phyloP scores from a whole-genome alignment of 2,329 filamentous ascomycete genomes.

The Chlorencoelia australis region DNA sequence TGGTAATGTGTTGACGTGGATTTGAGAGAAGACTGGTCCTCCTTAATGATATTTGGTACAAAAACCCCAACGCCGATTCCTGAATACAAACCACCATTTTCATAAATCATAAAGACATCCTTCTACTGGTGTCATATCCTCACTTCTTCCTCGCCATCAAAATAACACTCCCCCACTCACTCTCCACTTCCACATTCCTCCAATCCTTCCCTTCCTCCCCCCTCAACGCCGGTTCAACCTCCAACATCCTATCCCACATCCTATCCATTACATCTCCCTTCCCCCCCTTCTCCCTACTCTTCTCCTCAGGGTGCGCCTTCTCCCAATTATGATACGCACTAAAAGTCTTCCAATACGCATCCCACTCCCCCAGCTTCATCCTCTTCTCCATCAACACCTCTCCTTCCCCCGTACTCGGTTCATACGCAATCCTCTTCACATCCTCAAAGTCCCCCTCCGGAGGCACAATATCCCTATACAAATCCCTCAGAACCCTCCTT shows the following conservation, averaged over 20 bases:
- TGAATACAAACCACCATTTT: too few species aligned
- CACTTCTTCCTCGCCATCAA: slow-evolving; percentile 41
- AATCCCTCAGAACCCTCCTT: slow-evolving; percentile 41
- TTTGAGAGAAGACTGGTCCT: too few species aligned
- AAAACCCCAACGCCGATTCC: too few species aligned
- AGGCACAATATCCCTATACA: slow-evolving; percentile 41
- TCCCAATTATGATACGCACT: slow-evolving; percentile 50
- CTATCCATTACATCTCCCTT: slow-evolving; percentile 51
- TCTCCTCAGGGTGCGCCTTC: slow-evolving; percentile 40
- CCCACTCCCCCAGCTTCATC: slow-evolving; percentile 46
- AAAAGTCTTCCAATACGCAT: slow-evolving; percentile 52
- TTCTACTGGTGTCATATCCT: too few species aligned
- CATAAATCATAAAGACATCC: too few species aligned
- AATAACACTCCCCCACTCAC: slow-evolving; percentile 52
- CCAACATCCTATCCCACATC: slow-evolving; percentile 48
- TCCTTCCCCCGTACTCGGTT: slow-evolving; percentile 36
- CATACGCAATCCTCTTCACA: slow-evolving; percentile 44
- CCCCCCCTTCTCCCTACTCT: slow-evolving; percentile 42
- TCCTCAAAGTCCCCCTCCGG: slow-evolving; percentile 42
- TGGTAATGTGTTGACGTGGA: too few species aligned
- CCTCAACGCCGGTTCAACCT: slow-evolving; percentile 43
- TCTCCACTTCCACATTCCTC: slow-evolving; percentile 43
- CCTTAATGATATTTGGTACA: too few species aligned
- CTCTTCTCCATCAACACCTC: slow-evolving; percentile 42
- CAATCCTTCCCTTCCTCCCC: slow-evolving; percentile 35